Evolutionary conservation across 2,329 filamentous ascomycete species (phyloP).

Genomic region (Waltergamsia citrina): DNA sequence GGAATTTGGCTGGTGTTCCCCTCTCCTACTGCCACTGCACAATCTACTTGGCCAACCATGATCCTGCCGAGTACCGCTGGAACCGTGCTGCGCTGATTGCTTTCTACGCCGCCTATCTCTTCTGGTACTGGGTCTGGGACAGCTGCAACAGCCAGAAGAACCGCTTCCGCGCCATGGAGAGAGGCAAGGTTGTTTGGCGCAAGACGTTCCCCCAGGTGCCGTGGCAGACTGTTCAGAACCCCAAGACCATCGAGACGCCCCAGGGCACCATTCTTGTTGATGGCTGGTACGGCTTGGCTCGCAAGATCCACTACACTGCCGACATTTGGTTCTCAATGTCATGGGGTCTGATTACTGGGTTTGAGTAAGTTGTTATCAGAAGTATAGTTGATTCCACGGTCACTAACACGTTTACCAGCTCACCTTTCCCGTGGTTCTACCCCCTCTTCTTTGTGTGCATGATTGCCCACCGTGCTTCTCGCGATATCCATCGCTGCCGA

Average conservation of each 20-base stretch:
- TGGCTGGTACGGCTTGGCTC: constrained; percentile 72
- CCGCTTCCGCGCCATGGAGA: constrained; percentile 73
- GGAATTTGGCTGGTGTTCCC: constrained; percentile 88
- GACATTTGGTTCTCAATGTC: constrained; percentile 38
- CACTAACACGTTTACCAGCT: constrained; percentile 22
- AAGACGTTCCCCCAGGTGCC: constrained; percentile 86
- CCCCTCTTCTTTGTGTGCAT: constrained; percentile 73
- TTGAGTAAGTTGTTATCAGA: constrained; percentile 21
- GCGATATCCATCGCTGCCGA: constrained; percentile 71
- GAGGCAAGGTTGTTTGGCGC: constrained; percentile 59
- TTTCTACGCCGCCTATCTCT: constrained; percentile 64
- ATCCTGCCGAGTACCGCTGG: constrained; percentile 69
- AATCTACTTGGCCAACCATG: constrained; percentile 77
- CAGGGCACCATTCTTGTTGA: constrained; percentile 71
- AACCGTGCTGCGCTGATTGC: constrained; percentile 56
- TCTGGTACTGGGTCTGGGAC: constrained; percentile 88
- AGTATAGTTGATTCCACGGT: background rate
- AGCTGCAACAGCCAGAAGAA: constrained; percentile 92
- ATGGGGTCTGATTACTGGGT: constrained; percentile 43
- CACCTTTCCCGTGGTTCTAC: constrained; percentile 88
- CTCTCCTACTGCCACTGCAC: constrained; percentile 91
- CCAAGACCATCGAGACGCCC: constrained; percentile 63
- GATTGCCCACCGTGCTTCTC: constrained; percentile 69
- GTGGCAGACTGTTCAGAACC: constrained; percentile 76
- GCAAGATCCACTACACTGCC: constrained; percentile 49